phyloP scores from a whole-genome alignment of 139 green algal species.

The Picochlorum costavermella region DNA sequence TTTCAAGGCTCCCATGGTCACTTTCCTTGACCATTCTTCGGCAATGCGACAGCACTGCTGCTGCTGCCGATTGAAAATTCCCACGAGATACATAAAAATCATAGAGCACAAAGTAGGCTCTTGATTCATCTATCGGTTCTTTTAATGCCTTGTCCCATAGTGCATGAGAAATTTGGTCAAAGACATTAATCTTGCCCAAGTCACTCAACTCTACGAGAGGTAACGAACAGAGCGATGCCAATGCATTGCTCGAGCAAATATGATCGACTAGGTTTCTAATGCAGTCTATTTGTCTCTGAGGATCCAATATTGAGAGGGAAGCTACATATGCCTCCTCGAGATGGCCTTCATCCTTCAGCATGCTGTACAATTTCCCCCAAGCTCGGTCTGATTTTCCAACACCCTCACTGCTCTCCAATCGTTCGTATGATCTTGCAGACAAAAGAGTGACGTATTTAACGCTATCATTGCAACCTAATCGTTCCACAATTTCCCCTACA shows the following conservation, averaged over 20 bases:
- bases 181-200: neutral
- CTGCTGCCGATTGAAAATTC: constrained; percentile 26
- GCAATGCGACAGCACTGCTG: constrained; percentile 22
- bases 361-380: constrained; percentile 31
- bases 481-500: too few species aligned
- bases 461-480: too few species aligned
- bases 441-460: too few species aligned
- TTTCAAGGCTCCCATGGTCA: neutral
- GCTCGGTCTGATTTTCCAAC: constrained; percentile 14
- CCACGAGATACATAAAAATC: constrained; percentile 19
- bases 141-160: constrained; percentile 31
- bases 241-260: constrained; percentile 8
- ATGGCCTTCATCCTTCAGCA: constrained; percentile 11
- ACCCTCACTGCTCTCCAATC: neutral
- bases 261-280: constrained; percentile 21
- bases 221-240: constrained; percentile 21
- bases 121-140: constrained; percentile 12
- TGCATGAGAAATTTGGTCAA: constrained; percentile 4
- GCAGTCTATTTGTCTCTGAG: constrained; percentile 29
- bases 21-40: constrained; percentile 19
- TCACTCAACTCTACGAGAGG: constrained; percentile 17
- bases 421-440: too few species aligned
- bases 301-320: constrained; percentile 15
- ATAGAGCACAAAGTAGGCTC: constrained; percentile 22
- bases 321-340: constrained; percentile 34